phyloP scores from a whole-genome alignment of 2,329 filamentous ascomycete species.

The Chrysosporium keratinophilum region DNA sequence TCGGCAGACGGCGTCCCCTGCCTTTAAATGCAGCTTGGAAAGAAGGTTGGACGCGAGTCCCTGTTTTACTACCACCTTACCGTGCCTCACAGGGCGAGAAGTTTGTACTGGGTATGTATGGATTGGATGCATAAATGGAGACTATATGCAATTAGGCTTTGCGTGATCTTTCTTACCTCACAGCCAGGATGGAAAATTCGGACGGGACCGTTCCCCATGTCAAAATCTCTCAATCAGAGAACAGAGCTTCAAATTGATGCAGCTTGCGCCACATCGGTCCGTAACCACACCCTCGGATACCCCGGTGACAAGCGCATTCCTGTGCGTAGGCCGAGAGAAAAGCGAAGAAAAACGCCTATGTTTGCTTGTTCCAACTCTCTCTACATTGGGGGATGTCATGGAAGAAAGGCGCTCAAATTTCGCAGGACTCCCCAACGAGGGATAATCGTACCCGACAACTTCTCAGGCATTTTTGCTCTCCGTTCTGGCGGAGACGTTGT shows the following conservation, averaged over 20 bases:
- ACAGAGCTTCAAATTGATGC: constrained; percentile 12
- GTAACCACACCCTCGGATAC: constrained; percentile 14
- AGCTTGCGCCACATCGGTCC: constrained; percentile 13
- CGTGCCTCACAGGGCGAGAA: constrained; percentile 10
- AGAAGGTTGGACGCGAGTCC: constrained; percentile 14
- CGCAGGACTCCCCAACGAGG: background rate
- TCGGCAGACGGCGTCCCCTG: constrained; percentile 8
- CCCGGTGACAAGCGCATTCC: constrained; percentile 1
- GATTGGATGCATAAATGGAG: constrained; percentile 13
- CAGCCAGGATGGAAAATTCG: constrained; percentile 14
- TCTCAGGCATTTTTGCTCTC: background rate
- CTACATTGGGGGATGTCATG: background rate
- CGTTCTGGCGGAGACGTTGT: constrained; percentile 2
- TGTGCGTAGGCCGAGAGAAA: background rate
- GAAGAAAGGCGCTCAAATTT: background rate
- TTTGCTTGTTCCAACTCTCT: constrained; percentile 6
- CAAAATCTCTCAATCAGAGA: constrained; percentile 9
- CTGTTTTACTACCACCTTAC: constrained; percentile 8
- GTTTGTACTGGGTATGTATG: constrained; percentile 9
- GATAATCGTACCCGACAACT: background rate
- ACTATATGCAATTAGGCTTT: constrained; percentile 12
- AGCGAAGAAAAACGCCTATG: background rate
- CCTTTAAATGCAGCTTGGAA: background rate
- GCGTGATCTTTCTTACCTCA: constrained; percentile 9
- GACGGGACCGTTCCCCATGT: constrained; percentile 11